Evolutionary conservation across 305 asterid species (phyloP), one percentile per base, ranked within the genome.

Genomic region (Fraxinus greggii): DNA sequence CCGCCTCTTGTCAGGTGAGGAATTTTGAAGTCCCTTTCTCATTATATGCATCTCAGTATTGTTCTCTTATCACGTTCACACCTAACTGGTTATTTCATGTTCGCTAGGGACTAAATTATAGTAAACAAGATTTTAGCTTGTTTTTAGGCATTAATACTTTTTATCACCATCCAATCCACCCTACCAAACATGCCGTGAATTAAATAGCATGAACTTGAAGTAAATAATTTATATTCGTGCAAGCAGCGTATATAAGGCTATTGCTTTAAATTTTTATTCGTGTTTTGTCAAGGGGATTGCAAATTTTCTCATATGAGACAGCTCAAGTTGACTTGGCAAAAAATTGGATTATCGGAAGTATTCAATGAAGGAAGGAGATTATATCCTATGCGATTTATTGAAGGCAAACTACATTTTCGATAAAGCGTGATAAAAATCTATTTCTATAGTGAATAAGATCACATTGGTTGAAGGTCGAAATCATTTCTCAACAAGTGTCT

Each of bases 1-100:
- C 83, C 2, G 81, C 73, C 31, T 85, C 88, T 36, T 88, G 92
- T 61, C 31, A 80, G 85, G 92, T 89, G 69, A 81, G 89, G 72
- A 69, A 69, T 36, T 75, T 7, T 21, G 19, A 76, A 29, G 7
- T 23, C 29, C 38, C 15, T 75, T 28, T 42, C 63, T 29, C 12
- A 10, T 28, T 32, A 9, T 36, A 17, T 35, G 28, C 33, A 59
- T 33, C 33, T 42, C 32, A 32, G 26, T 36, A 72, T 31, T 72
- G 13, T 4, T n/a, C 23, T n/a, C 17, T 4, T 72, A 73, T 48
- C 59, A 48, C 2, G 59, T 15, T 4, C 61, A 15, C 61, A 17
- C 23, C 61, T 17, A 51, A 17, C 23, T 51, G 61, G 17, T 17
- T 51, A 51, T 4, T 51, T 51, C 23, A 17, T 17, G 23, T 51